Base-by-base conservation (phyloP, 2,329 filamentous ascomycete genomes). In the Elsinoe necatrix region DNA sequence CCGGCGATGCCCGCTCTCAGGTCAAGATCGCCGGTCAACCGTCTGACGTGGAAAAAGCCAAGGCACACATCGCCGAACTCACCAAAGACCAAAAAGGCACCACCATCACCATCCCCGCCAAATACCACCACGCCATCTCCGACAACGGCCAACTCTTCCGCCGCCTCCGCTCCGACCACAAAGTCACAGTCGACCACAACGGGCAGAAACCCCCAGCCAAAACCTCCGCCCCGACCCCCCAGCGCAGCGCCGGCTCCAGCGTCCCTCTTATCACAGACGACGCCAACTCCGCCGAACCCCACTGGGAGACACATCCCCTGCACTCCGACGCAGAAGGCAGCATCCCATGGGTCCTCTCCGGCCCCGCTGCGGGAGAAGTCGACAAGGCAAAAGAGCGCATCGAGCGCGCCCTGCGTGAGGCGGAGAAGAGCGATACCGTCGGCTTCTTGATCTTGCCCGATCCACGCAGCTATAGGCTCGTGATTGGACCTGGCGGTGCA, bases 141-240 rank as follows among this genome's bases (percentile, higher is more conserved):
- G 92, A 95, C 69, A 91, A 92, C 62, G 93, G 92, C 1, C 85
- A 90, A 64, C 87, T 97, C 75, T 96, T 97, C 86, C 88, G 92
- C 62, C 86, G 84, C 65, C 83, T 98, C 41, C 84, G 87, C 62
- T 91, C 84, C 71, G 87, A 96, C 67, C 80, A 88, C 72, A 85
- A 88, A 63, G 89, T 98, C 62, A 93, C 86, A 0, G 87, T 98
- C 55, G 91, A 97, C 70, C 93, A 97, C 68, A 87, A 83, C 56
- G 90, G 91, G 43, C 83, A 93, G 59, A 75, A 85, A 57, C 76
- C 87, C 3, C 93, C 93, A 4, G 69, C 83, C 37, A 90, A 85
- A 73, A 80, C 86, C 8, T 70, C 74, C 25, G 61, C 66, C 18
- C 66, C 69, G 2, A 72, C 80, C 41, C 72, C 77, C 58, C 70